Percentiles rank a stretch among this genome's conserved stretches.
Conservation (phyloP, 1,139 yeast genomes). For the Candida sp. region DNA sequence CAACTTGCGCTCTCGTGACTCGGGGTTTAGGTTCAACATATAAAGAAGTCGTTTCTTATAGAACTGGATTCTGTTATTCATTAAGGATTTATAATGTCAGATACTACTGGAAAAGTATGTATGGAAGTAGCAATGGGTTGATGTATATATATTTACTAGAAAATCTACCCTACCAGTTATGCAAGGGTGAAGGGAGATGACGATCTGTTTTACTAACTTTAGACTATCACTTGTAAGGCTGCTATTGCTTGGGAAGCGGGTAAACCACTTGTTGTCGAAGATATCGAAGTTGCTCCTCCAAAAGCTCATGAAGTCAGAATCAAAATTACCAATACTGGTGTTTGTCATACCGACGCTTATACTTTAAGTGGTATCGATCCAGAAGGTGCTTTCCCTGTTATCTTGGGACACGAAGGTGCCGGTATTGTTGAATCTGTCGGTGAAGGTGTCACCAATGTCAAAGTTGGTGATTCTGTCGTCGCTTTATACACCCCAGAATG, state of each 20-base stretch:
- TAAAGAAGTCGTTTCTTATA: background rate
- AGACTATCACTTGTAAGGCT: slow-evolving; percentile 87
- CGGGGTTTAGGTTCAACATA: background rate
- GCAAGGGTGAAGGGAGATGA: background rate
- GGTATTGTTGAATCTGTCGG: slow-evolving; percentile 93
- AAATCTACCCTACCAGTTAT: background rate
- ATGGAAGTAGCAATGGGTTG: background rate
- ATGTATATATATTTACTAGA: background rate
- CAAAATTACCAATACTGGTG: slow-evolving; percentile 84
- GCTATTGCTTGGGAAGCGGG: slow-evolving; percentile 98
- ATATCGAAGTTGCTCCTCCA: slow-evolving; percentile 88
- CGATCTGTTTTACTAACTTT: slow-evolving; percentile 3
- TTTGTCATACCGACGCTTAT: slow-evolving; percentile 98
- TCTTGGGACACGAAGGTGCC: slow-evolving; percentile 97
- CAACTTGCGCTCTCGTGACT: background rate
- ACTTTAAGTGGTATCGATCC: slow-evolving; percentile 94
- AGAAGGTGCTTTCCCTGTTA: slow-evolving; percentile 92
- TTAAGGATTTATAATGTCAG: slow-evolving; percentile 9
- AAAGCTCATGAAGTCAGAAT: slow-evolving; percentile 97
- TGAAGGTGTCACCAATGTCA: slow-evolving; percentile 85
- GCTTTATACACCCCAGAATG: slow-evolving; percentile 97
- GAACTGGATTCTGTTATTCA: no score
- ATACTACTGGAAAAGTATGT: slow-evolving; percentile 13
- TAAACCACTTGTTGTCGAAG: slow-evolving; percentile 81
- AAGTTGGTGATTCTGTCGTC: slow-evolving; percentile 85